Evolutionary conservation across 2,329 filamentous ascomycete genomes (phyloP).

Genomic region (Aspergillus uvarum): DNA sequence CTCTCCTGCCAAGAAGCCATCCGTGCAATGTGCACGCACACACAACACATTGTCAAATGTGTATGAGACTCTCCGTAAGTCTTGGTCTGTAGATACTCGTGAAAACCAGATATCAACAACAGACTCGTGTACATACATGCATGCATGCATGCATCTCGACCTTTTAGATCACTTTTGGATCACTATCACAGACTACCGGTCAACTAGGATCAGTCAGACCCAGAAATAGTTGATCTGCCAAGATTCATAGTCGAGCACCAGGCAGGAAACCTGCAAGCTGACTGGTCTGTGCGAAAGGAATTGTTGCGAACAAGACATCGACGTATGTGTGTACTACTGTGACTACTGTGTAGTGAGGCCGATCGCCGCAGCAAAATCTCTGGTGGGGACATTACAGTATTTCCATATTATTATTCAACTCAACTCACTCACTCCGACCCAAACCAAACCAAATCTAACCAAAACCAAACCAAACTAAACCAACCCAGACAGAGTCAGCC

Average conservation of each 20-base stretch:
- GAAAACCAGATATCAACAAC: too few species aligned
- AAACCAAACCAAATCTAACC: neutral
- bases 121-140: too few species aligned
- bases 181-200: neutral
- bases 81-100: neutral
- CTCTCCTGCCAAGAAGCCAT: neutral
- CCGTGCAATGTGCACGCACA: neutral
- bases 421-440: neutral
- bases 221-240: neutral
- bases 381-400: slow-evolving; percentile 22
- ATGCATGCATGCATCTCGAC: neutral
- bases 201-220: neutral
- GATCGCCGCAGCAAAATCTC: slow-evolving; percentile 26
- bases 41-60: neutral
- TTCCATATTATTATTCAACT: neutral
- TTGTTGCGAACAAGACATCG: slow-evolving; percentile 3
- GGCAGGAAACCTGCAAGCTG: neutral
- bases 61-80: neutral
- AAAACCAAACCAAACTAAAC: neutral
- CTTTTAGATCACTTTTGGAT: neutral
- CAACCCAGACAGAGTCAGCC: slow-evolving; percentile 11
- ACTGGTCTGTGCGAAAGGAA: slow-evolving; percentile 20
- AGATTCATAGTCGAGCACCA: neutral
- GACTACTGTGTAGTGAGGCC: slow-evolving; percentile 19
- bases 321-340: neutral